Conservation (phyloP, 2,329 filamentous ascomycete genomes). For the Byssoonygena ceratinophila region DNA sequence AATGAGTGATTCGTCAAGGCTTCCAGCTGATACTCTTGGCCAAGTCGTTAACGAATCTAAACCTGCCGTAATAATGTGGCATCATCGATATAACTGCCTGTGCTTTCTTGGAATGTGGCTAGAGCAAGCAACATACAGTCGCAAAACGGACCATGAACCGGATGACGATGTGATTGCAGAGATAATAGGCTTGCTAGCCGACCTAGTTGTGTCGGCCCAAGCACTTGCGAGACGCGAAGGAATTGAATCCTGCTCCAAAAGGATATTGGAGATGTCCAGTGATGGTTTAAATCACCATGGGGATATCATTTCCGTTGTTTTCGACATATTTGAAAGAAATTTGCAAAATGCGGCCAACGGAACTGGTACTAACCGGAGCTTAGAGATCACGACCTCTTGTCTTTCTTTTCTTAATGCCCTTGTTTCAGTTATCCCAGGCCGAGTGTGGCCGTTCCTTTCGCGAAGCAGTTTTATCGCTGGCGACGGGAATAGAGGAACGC, state of each 20-base stretch:
- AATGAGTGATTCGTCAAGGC: constrained; percentile 29
- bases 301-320: constrained; percentile 71
- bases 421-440: constrained; percentile 60
- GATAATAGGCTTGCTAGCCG: constrained; percentile 61
- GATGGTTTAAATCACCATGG: constrained; percentile 38
- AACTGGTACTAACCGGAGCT: constrained; percentile 52
- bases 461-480: constrained; percentile 69
- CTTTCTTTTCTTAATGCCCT: constrained; percentile 69
- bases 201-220: constrained; percentile 47
- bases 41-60: constrained; percentile 66
- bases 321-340: constrained; percentile 71
- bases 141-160: constrained; percentile 45
- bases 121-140: constrained; percentile 38
- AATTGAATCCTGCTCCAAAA: constrained; percentile 31
- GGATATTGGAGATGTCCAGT: constrained; percentile 42
- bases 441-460: constrained; percentile 82
- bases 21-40: constrained; percentile 33
- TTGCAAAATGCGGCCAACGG: constrained; percentile 43
- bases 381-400: constrained; percentile 62
- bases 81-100: constrained; percentile 64
- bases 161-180: constrained; percentile 57
- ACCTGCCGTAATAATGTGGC: constrained; percentile 65
- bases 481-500: constrained; percentile 62
- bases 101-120: constrained; percentile 64
- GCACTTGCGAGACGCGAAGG: constrained; percentile 23